Percentiles rank a stretch among this genome's conserved stretches.
These are phyloP conservation scores for Fusarium bactridioides DNA, from an alignment of 2,329 filamentous ascomycete species.

Conservation along the genomic window DNA sequence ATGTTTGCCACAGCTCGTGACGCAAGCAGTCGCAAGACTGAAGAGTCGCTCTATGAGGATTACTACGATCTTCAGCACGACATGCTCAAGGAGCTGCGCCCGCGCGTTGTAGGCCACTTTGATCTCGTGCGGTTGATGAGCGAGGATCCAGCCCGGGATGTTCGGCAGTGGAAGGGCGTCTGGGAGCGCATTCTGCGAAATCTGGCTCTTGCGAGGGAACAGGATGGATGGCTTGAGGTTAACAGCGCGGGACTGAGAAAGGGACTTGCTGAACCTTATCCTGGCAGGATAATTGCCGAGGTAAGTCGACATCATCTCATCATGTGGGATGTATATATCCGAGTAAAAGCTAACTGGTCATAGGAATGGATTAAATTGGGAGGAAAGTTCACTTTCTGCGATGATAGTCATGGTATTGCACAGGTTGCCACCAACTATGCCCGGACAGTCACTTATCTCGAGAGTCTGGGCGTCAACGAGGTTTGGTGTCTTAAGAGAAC, in stretches of 20 bases:
- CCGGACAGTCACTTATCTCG: constrained; percentile 74
- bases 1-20: constrained; percentile 65
- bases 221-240: constrained; percentile 86
- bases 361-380: constrained; percentile 76
- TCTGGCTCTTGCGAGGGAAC: constrained; percentile 71
- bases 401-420: constrained; percentile 89
- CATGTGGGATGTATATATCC: neutral
- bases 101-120: constrained; percentile 89
- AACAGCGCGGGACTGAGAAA: constrained; percentile 90
- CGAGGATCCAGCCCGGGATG: constrained; percentile 68
- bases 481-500: constrained; percentile 64
- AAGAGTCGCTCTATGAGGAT: constrained; percentile 77
- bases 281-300: constrained; percentile 78
- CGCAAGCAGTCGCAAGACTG: constrained; percentile 54
- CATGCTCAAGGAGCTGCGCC: constrained; percentile 77
- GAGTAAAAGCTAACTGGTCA: neutral
- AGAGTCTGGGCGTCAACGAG: constrained; percentile 68
- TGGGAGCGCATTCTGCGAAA: constrained; percentile 82
- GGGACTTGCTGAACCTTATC: constrained; percentile 90
- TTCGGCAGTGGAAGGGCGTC: constrained; percentile 66
- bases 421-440: constrained; percentile 89
- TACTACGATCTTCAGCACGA: constrained; percentile 90
- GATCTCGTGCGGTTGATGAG: constrained; percentile 88
- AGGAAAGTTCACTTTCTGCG: constrained; percentile 88
- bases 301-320: constrained; percentile 52